Percentiles rank a stretch among this genome's conserved stretches.
Conservation (phyloP, 2,329 filamentous ascomycete genomes). For the Acarospora socialis region DNA sequence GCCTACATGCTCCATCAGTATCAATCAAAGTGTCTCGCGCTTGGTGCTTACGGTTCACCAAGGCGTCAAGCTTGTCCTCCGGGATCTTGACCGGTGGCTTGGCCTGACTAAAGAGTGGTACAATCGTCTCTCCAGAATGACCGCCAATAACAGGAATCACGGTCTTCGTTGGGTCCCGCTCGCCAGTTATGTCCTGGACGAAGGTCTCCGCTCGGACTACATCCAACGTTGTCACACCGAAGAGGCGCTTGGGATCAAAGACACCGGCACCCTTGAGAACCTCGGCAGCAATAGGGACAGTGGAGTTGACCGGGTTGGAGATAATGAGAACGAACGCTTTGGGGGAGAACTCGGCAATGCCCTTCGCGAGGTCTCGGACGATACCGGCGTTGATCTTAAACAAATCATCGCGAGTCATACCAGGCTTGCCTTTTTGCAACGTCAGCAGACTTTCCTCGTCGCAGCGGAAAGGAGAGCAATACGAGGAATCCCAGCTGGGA, state of each 20-base stretch:
- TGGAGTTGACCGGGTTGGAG: slow-evolving; percentile 99
- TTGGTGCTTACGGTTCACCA: slow-evolving; percentile 59
- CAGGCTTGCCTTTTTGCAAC: slow-evolving; percentile 65
- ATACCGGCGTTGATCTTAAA: slow-evolving; percentile 99
- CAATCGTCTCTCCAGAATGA: slow-evolving; percentile 96
- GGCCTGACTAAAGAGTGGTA: slow-evolving; percentile 89
- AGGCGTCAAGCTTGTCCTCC: slow-evolving; percentile 73
- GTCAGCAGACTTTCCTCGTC: slow-evolving; percentile 3
- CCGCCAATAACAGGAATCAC: slow-evolving; percentile 88
- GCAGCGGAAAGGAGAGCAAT: slow-evolving; percentile 26
- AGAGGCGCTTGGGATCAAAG: slow-evolving; percentile 90
- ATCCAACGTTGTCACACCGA: slow-evolving; percentile 96
- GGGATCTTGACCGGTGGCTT: slow-evolving; percentile 68
- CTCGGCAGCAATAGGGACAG: slow-evolving; percentile 93
- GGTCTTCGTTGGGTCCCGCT: slow-evolving; percentile 67
- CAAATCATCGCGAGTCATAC: slow-evolving; percentile 97
- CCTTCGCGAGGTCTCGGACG: slow-evolving; percentile 83
- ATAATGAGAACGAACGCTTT: slow-evolving; percentile 95
- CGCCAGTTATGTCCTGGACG: slow-evolving; percentile 69
- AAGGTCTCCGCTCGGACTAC: slow-evolving; percentile 98
- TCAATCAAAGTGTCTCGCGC: background rate
- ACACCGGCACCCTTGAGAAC: slow-evolving; percentile 85
- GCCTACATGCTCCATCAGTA: slow-evolving; percentile 26
- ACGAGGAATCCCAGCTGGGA: slow-evolving; percentile 97
- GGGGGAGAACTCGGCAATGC: slow-evolving; percentile 72